phyloP scores from a whole-genome alignment of 23 red algal genomes.

The Cyanidioschyzon merolae region DNA sequence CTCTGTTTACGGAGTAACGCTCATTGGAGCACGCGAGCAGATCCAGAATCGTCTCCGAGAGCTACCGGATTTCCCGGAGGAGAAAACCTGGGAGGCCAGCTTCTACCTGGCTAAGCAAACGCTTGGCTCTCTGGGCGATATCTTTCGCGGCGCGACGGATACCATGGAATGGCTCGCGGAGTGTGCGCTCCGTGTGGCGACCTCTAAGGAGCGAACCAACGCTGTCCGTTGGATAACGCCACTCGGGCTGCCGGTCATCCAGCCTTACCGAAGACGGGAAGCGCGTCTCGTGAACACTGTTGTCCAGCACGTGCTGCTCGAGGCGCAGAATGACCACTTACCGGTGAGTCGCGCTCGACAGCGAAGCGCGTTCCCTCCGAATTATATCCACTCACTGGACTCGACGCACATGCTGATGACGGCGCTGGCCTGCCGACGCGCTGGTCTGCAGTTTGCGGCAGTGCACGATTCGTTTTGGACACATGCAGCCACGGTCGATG shows the following conservation, averaged over 20 bases:
- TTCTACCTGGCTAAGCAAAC: slow-evolving; percentile 49
- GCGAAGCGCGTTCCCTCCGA: slow-evolving; percentile 75
- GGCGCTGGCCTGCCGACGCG: slow-evolving; percentile 38
- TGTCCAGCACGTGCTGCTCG: slow-evolving; percentile 53
- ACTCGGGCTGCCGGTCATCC: slow-evolving; percentile 67
- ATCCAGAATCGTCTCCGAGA: slow-evolving; percentile 53
- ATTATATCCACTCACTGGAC: slow-evolving; percentile 95
- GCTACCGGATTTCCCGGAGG: slow-evolving; percentile 27
- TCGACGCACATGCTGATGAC: slow-evolving; percentile 94
- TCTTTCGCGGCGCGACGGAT: slow-evolving; percentile 56
- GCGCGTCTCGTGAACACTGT: slow-evolving; percentile 42
- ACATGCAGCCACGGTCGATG: slow-evolving; percentile 48
- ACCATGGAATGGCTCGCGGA: slow-evolving; percentile 85
- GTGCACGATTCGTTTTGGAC: slow-evolving; percentile 99
- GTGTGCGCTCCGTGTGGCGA: slow-evolving; percentile 34
- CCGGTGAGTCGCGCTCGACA: slow-evolving; percentile 52
- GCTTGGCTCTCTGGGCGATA: slow-evolving; percentile 52
- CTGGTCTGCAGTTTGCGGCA: slow-evolving; percentile 67
- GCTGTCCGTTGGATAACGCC: slow-evolving; percentile 86
- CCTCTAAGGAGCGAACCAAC: slow-evolving; percentile 12
- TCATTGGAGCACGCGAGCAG: slow-evolving; percentile 64
- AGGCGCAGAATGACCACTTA: slow-evolving; percentile 30
- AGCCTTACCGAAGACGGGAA: slow-evolving; percentile 62
- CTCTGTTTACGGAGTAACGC: slow-evolving; percentile 91
- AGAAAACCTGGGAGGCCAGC: slow-evolving; percentile 34